phyloP scores from a whole-genome alignment of 2,329 filamentous ascomycete species.

The Aspergillus bombycis region DNA sequence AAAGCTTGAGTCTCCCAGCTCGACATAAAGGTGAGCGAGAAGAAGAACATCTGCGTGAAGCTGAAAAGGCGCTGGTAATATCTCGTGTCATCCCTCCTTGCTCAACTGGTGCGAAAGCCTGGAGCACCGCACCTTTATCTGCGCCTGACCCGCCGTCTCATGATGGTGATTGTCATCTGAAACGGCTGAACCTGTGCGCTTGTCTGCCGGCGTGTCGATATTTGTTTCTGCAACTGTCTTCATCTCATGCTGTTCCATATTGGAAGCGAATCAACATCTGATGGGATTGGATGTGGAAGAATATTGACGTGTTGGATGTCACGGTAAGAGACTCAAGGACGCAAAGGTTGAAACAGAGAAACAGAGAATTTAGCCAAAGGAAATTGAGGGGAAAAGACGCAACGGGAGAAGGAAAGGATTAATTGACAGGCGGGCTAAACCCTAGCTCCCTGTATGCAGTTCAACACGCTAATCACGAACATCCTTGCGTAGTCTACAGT shows the following conservation, averaged over 20 bases:
- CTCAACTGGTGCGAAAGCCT: not conserved
- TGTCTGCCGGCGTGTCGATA: not conserved
- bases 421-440: not conserved
- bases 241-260: conserved; percentile 1
- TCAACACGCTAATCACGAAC: not conserved
- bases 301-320: too few relatives aligned
- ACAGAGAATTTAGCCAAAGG: not conserved
- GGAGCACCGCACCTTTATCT: not conserved
- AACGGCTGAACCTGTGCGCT: too few relatives aligned
- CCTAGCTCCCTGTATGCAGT: not conserved
- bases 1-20: conserved; percentile 9
- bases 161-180: not conserved
- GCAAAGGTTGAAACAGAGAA: too few relatives aligned
- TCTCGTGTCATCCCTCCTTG: not conserved
- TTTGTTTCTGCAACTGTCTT: not conserved
- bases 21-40: conserved; percentile 10
- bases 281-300: rapidly evolving
- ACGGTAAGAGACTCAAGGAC: too few relatives aligned
- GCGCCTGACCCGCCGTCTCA: not conserved
- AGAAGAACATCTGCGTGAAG: conserved; percentile 11
- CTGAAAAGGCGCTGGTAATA: conserved; percentile 5
- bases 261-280: too few relatives aligned
- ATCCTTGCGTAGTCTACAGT: not conserved
- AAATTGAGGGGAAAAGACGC: not conserved
- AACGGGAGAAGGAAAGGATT: not conserved